Base-by-base conservation (phyloP, 2,329 filamentous ascomycete genomes). In the Aspergillus amoenus region DNA sequence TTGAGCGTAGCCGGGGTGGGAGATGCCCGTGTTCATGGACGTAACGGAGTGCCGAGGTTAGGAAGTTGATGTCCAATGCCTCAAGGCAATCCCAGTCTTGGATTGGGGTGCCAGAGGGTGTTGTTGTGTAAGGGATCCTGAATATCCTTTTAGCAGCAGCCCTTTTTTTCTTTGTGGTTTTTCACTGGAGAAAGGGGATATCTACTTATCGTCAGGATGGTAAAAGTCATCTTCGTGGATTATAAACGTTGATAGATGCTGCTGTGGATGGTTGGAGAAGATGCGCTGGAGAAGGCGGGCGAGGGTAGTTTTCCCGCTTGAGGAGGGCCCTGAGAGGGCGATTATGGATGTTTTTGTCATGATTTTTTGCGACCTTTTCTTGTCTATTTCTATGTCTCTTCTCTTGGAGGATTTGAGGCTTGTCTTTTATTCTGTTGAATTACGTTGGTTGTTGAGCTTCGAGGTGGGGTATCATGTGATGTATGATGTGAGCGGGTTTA, bases 201-300 rank as follows among this genome's bases (percentile, higher is more conserved):
- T 82, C 69, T 68, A 90, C 83, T 91, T 82, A 30, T 82, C 76
- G 70, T 97, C 93, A 1, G 89, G 81, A 63, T 86, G 87, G 78
- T 96, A 99, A 72, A 97, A 99, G 75, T 99, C 94, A 78, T 99
- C 94, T 72, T 96, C 87, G 73, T 99, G 94, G 21, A 99, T 82
- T 68, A 97, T 90, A 69, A 92, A 93, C 0, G 75, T 69, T 5
- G 64, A 66, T 8, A 74, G 15, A 13, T n/a, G 5, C 8, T 39
- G 30, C 4, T 44, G 32, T 22, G 42, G 22, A 32, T 45, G 47
- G n/a, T 61, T 55, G 8, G 87, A 87, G 68, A 97, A 92, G 63
- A 96, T 87, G 70, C 90, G 86, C 57, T 91, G 87, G 17, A 99
- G 81, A 12, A 97, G 82, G 2, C 93, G 85, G 18, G 92, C 90